Evolutionary conservation across 2,329 filamentous ascomycete species (phyloP), one percentile per base, ranked within the genome.

Genomic region (Diaporthe amygdali): DNA sequence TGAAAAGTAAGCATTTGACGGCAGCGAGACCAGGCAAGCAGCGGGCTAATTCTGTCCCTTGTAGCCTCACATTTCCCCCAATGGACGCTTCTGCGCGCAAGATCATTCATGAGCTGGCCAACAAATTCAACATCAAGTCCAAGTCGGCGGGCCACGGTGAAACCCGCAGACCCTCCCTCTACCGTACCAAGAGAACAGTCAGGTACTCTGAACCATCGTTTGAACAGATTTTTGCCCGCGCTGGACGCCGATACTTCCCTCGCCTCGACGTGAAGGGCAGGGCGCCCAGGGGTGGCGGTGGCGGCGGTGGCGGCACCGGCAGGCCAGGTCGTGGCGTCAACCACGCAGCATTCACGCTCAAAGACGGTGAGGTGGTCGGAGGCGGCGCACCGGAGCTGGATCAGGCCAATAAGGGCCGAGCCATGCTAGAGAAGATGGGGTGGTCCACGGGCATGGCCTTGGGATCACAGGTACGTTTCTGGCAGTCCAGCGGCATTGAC

Each of bases 401-500:
- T 1, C 85, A 86, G 5, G 93, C 93, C 67, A 98, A 97, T 79
- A 94, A 90, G 75, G 96, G 96, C 14, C 89, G 94, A 64, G 90
- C 91, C 3, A 93, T 99, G 90, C 83, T 99, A 74, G 94, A 97
- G 83, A 98, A 96, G 83, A 98, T 98, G 96, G 96, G 96, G 4
- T 99, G 96, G 95, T 93, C 89, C 73, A 92, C 88, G 66, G 96
- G 96, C 6, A 97, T 92, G 78, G 93, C 93, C 1, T 87, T 99
- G 1, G 96, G 96, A 49, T 37, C 59, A 37, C 59, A 64, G 59
- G 59, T 64, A 64, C 15, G 59, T 64, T 37, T 22, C 5, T 47
- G 15, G n/a, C 30, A 37, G n/a, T 37, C 30, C 20, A 22, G 20
- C 30, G 8, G 44, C 44, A 22, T 37, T 12, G 20, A 17, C 44